Base-by-base conservation (phyloP, 1,284 basidiomycete species). In the Trichosporon ovoides region DNA sequence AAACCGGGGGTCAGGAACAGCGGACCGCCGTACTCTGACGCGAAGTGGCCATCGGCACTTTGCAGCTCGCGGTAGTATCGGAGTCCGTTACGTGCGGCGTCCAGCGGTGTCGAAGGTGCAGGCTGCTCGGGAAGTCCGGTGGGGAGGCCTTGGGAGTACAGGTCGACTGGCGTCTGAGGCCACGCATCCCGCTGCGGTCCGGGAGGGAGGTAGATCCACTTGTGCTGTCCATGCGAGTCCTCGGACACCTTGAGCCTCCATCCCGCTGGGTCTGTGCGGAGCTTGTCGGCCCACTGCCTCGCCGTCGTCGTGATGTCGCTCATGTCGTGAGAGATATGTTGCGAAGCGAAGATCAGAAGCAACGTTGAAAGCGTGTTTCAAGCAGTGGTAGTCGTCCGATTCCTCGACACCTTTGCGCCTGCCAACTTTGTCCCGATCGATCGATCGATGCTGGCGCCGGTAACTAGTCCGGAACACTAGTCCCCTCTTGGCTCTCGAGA, bases 1-100 rank as follows among this genome's bases (percentile, higher is more conserved):
- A 98, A 83, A 6, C 76, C 91, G 6, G 92, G 92, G 7, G 90
- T 82, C 19, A 97, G 82, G 77, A 98, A 98, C 84, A 97, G 88
- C 10, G 94, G 94, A 0, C 75, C 76, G 31, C 89, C 88, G 69
- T 92, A 94, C 74, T 92, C 89, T 28, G 87, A 88, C 38, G 89
- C 80, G 87, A 92, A 98, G 75, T 99, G 96, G 0, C 96, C 96
- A 67, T 98, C 95, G 48, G 85, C 81, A n/a, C 88, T 85, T 75
- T 99, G 96, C 7, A 98, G 81, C 64, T 88, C 81, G 73, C 89
- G 89, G 80, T 94, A 95, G 80, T 94, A 98, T 9, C 81, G 81
- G 71, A 87, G 93, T 0, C 93, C 92, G 66, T 93, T 96, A 43
- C 83, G 81, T 3, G 93, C 92, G 0, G 90, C 87, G 51, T 89